Conservation (phyloP, 2,329 filamentous ascomycete species). For the Colletotrichum sp. region DNA sequence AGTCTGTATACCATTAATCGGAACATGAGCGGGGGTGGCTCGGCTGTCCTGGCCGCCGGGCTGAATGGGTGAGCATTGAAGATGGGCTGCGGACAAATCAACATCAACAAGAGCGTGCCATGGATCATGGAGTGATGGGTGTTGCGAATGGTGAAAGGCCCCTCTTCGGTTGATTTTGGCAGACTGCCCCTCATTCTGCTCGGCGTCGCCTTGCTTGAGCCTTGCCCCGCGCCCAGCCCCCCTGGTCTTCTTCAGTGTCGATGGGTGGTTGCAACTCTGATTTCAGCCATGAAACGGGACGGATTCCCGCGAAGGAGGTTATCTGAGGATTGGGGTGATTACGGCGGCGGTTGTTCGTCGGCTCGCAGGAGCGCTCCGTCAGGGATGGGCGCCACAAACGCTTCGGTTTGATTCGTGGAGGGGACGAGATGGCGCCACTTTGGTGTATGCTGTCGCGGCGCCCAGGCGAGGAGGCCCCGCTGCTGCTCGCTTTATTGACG, state of each 20-base stretch:
- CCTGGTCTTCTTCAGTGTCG: not conserved
- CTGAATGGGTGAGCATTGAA: not conserved
- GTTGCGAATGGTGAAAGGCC: not conserved
- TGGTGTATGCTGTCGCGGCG: not conserved
- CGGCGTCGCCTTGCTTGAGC: not conserved
- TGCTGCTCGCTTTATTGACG: constrained; percentile 11
- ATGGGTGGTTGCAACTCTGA: not conserved
- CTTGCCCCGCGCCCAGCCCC: not conserved
- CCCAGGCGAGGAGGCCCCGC: not conserved
- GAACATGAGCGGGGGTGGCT: not conserved
- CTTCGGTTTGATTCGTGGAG: constrained; percentile 2
- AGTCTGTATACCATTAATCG: not conserved
- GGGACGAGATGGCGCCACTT: constrained; percentile 4
- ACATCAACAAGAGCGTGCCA: not conserved
- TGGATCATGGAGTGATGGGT: not conserved
- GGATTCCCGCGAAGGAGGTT: not conserved
- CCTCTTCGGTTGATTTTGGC: not conserved
- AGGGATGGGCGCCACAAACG: not conserved
- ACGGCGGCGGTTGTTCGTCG: constrained; percentile 16
- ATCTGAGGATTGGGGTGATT: not conserved
- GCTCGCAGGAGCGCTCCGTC: not conserved
- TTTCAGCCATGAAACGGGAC: constrained; percentile 18
- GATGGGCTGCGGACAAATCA: constrained; percentile 1
- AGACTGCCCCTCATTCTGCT: not conserved
- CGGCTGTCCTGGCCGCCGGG: not conserved